Evolutionary conservation across 1,284 basidiomycete genomes (phyloP).

Genomic region (Puccinia hordei): DNA sequence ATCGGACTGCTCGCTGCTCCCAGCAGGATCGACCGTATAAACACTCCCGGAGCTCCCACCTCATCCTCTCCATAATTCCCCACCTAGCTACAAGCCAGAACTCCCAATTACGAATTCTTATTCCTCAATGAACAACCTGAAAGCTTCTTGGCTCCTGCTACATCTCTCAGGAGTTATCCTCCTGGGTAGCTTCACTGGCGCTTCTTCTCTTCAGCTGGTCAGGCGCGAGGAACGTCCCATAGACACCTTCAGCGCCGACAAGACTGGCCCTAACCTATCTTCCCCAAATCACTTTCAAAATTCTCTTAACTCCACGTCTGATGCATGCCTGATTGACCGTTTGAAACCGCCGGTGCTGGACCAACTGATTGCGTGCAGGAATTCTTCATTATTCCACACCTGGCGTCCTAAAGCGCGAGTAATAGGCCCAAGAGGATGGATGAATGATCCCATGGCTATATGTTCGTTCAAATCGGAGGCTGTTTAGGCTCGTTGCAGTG

Average conservation of each 20-base stretch:
- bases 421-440: constrained; percentile 55
- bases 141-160: background rate
- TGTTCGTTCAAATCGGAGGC: constrained; percentile 42
- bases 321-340: constrained; percentile 32
- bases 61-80: background rate
- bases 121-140: background rate
- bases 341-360: constrained; percentile 42
- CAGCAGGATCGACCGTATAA: background rate
- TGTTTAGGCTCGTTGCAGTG: background rate
- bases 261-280: background rate
- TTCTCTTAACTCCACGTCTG: background rate
- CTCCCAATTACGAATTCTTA: background rate
- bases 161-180: background rate
- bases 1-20: background rate
- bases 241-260: background rate
- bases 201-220: constrained; percentile 2
- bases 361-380: constrained; percentile 52
- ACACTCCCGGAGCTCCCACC: background rate
- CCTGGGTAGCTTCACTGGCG: background rate
- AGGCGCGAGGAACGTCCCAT: background rate
- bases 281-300: background rate
- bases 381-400: constrained; percentile 53
- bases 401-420: constrained; percentile 54
- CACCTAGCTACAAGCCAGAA: too few relatives aligned
- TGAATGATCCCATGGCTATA: constrained; percentile 55